Conservation (phyloP, 176 grass and related monocot species). For the Carex parvula region DNA sequence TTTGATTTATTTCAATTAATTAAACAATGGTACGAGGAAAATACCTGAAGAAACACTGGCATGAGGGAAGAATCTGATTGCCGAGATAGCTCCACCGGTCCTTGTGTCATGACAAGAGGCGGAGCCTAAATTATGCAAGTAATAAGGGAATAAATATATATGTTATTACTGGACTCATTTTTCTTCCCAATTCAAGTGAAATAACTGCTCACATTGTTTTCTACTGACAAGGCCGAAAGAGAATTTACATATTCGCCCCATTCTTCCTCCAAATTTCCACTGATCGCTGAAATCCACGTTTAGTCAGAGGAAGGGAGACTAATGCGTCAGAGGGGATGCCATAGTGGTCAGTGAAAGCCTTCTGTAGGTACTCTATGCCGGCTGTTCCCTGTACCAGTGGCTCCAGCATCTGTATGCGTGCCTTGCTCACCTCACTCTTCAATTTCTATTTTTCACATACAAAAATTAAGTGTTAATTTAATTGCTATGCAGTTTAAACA, state of each 20-base stretch:
- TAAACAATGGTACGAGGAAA: neutral
- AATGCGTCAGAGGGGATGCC: conserved; percentile 44
- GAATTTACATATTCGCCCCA: conserved; percentile 60
- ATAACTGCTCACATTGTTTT: conserved; percentile 44
- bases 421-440: conserved; percentile 69
- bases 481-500: neutral
- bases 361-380: conserved; percentile 85
- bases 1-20: neutral
- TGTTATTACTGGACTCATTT: neutral
- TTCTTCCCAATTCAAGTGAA: conserved; percentile 1
- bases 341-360: conserved; percentile 72
- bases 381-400: conserved; percentile 69
- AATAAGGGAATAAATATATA: neutral
- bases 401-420: conserved; percentile 69
- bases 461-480: neutral
- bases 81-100: conserved; percentile 48
- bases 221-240: conserved; percentile 40
- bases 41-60: conserved; percentile 2
- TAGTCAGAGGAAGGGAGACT: conserved; percentile 43
- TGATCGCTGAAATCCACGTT: conserved; percentile 45
- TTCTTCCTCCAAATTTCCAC: conserved; percentile 45
- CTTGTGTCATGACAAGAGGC: conserved; percentile 48
- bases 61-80: conserved; percentile 26
- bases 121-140: conserved; percentile 38
- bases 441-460: conserved; percentile 52